These are phyloP conservation scores for Raffaelea deltoideospora DNA, from an alignment of 2,329 filamentous ascomycete species.

Conservation along the genomic window DNA sequence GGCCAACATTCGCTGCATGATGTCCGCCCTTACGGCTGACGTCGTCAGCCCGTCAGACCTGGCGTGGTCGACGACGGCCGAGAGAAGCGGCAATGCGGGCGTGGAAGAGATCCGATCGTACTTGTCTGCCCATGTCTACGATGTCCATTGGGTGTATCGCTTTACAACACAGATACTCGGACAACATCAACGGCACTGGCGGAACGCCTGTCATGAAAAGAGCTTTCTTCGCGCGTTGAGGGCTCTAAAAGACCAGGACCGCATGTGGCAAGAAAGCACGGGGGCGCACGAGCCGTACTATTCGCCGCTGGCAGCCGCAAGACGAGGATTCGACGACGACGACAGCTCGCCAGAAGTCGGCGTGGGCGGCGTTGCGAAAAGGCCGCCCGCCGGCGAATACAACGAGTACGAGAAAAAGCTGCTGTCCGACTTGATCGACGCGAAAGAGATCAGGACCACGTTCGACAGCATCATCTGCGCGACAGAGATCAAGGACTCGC, in stretches of 20 bases:
- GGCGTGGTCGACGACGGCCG: background rate
- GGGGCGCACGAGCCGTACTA: slow-evolving; percentile 13
- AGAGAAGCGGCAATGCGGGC: background rate
- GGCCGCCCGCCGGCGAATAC: slow-evolving; percentile 10
- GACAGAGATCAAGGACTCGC: slow-evolving; percentile 65
- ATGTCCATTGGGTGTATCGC: slow-evolving; percentile 19
- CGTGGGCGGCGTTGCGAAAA: slow-evolving; percentile 1
- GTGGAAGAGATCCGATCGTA: background rate
- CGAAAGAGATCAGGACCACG: slow-evolving; percentile 67
- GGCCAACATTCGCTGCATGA: slow-evolving; percentile 30
- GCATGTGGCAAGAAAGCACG: slow-evolving; percentile 11
- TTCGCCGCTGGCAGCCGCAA: slow-evolving; percentile 8
- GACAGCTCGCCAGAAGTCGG: slow-evolving; percentile 1
- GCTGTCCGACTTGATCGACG: slow-evolving; percentile 66
- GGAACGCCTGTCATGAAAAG: slow-evolving; percentile 4
- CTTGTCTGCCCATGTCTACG: slow-evolving; percentile 12
- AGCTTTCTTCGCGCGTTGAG: slow-evolving; percentile 12
- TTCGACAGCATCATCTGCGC: slow-evolving; percentile 80
- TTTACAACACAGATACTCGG: slow-evolving; percentile 14
- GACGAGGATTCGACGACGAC: background rate
- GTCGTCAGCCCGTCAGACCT: slow-evolving; percentile 9
- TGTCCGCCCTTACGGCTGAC: slow-evolving; percentile 20
- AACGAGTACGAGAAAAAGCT: slow-evolving; percentile 74
- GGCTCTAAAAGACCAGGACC: slow-evolving; percentile 13
- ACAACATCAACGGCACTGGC: slow-evolving; percentile 5